phyloP scores from a whole-genome alignment of 805 yeast species.

The Blastobotrys mokoenaii region DNA sequence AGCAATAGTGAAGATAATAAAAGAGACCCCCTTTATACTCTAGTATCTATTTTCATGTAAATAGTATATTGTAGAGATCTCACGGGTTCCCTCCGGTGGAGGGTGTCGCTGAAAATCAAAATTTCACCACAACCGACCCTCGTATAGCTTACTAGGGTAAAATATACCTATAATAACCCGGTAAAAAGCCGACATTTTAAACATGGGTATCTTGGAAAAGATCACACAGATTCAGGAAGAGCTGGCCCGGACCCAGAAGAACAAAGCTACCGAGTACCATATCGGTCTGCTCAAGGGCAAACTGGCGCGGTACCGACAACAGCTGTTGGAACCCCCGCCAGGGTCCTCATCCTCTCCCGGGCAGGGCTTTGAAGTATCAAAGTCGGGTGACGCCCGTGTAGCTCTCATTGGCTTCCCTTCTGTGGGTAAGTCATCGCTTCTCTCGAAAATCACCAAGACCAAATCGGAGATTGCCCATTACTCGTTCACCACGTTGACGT shows the following conservation, averaged over 20 bases:
- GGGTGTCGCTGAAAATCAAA: not conserved
- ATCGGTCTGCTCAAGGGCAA: slow-evolving; percentile 91
- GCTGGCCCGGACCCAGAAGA: slow-evolving; percentile 90
- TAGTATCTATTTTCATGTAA: too few relatives aligned
- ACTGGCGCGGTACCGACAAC: slow-evolving; percentile 85
- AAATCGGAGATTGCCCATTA: slow-evolving; percentile 92
- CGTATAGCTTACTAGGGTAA: too few relatives aligned
- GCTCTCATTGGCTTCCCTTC: slow-evolving; percentile 96
- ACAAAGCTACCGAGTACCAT: slow-evolving; percentile 96
- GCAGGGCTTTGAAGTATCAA: slow-evolving; percentile 87
- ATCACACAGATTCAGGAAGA: slow-evolving; percentile 88
- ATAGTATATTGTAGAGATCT: too few relatives aligned
- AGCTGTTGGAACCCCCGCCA: slow-evolving; percentile 82
- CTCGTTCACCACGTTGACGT: slow-evolving; percentile 91
- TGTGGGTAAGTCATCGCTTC: slow-evolving; percentile 89
- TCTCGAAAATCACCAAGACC: slow-evolving; percentile 85
- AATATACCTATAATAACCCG: too few relatives aligned
- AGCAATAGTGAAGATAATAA: too few relatives aligned
- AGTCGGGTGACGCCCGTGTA: slow-evolving; percentile 94
- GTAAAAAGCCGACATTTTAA: not conserved
- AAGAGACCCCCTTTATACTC: too few relatives aligned
- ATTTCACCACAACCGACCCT: not conserved
- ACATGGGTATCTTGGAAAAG: slow-evolving; percentile 44
- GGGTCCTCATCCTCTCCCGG: slow-evolving; percentile 64
- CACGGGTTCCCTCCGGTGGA: not conserved